Evolutionary conservation across 306 rosid genomes (phyloP).

Genomic region (Glycine latifolia): DNA sequence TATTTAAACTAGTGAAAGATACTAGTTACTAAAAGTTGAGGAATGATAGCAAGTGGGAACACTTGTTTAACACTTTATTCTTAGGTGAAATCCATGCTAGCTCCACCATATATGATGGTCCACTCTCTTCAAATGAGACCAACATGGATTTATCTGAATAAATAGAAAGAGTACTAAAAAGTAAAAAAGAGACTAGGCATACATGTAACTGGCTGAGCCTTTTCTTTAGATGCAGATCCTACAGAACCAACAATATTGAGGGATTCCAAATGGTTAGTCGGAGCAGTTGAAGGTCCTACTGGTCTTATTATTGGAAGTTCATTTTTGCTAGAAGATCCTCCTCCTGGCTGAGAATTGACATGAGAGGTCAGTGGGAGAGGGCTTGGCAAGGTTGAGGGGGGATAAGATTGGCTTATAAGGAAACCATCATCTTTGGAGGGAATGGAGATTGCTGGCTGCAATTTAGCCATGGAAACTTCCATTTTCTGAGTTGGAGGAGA

Average conservation of each 20-base stretch:
- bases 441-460: conserved; percentile 51
- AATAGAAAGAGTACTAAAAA: background rate
- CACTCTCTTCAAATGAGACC: too few species aligned
- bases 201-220: conserved; percentile 67
- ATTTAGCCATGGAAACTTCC: conserved; percentile 52
- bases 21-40: background rate
- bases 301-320: conserved; percentile 55
- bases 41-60: background rate
- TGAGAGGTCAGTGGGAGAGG: conserved; percentile 51
- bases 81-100: background rate
- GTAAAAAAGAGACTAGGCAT: background rate
- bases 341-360: too few species aligned
- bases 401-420: conserved; percentile 39
- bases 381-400: background rate
- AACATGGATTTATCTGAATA: background rate
- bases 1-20: conserved; percentile 10
- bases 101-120: background rate
- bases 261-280: conserved; percentile 57
- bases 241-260: conserved; percentile 52
- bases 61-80: background rate
- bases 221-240: conserved; percentile 51
- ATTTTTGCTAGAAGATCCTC: conserved; percentile 43
- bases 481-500: conserved; percentile 49
- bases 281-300: conserved; percentile 51
- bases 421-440: conserved; percentile 59